Base-by-base conservation (phyloP, 2,329 filamentous ascomycete species). In the Ophiostoma ulmi region DNA sequence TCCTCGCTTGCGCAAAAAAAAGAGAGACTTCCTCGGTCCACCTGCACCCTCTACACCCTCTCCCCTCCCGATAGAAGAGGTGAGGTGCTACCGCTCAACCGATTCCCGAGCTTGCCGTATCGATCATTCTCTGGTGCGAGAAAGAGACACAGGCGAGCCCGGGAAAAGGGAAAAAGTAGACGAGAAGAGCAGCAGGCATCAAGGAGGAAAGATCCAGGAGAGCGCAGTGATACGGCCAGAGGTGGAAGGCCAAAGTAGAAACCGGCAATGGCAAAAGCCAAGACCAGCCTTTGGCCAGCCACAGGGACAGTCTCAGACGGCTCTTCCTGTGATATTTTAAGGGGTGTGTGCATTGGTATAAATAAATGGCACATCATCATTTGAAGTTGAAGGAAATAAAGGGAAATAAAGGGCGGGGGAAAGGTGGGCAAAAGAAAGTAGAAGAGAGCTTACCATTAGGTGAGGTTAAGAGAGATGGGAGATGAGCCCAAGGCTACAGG, bases 251-350 rank as follows among this genome's bases (percentile, higher is more conserved):
- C 58, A 11, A 26, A 26, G 26, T 26, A 31, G 31, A 31, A 31
- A 35, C 58, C 72, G 73, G 74, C 71, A 74, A 71, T 63, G 39
- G 14, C 22, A 11, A 55, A 64, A 52, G 35, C 17, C 41, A 63
- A 67, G 39, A 17, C 68, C 68, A 68, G 35, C 38, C 69, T 20
- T 17, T 39, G 44, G 13, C 58, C 13, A 1, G 20, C 70, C 71
- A 71, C 73, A 73, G 73, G 72, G 74, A 74, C 73, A 74, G 77
- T 78, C 79, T 81, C 79, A 81, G 78, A 81, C 79, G 79, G 79
- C 79, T 81, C 79, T 81, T 81, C 79, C 79, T 80, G 78, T 75
- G 75, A 71, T 63, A 72, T 76, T 73, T 35, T 64, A 76, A 78
- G 77, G 78, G 78, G 73, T 71, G 41, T 72, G 72, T 65, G 58